These are phyloP conservation scores for Rhizopogon roseolus DNA, from an alignment of 768 basidiomycete species.

Conservation along the genomic window DNA sequence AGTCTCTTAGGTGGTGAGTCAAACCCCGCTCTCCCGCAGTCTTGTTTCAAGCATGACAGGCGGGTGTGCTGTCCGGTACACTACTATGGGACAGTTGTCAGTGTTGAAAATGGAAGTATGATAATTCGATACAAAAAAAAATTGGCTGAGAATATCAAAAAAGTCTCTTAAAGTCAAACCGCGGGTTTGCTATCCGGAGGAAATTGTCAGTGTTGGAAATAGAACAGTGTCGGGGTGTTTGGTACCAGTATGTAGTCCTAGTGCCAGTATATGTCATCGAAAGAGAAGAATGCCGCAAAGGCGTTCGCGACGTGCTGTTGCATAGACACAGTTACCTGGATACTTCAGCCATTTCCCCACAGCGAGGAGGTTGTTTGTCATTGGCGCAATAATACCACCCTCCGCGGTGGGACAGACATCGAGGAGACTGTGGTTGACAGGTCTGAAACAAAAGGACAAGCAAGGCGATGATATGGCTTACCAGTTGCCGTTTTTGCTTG, in stretches of 20 bases:
- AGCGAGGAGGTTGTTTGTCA: conserved; percentile 42
- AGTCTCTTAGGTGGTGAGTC: no score
- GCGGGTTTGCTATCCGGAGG: no score
- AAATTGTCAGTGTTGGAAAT: no score
- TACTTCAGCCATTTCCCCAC: conserved; percentile 49
- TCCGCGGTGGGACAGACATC: conserved; percentile 54
- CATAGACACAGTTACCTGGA: conserved; percentile 48
- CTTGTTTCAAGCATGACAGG: no score
- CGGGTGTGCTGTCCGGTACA: no score
- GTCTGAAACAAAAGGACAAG: neutral
- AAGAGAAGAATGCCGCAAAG: neutral
- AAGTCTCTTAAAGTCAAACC: no score
- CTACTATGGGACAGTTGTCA: no score
- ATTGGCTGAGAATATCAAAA: no score
- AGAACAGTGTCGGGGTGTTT: conserved; percentile 28
- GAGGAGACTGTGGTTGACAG: conserved; percentile 31
- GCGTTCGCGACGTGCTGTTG: conserved; percentile 33
- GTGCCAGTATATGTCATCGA: neutral
- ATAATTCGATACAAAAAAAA: no score
- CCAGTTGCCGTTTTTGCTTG: conserved; percentile 65
- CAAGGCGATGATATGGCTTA: conserved; percentile 17
- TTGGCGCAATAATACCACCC: conserved; percentile 46
- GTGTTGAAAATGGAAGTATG: no score
- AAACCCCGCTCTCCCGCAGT: no score
- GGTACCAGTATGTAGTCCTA: conserved; percentile 50